phyloP scores from a whole-genome alignment of 345 rosid species.

The Hypericum perforatum region DNA sequence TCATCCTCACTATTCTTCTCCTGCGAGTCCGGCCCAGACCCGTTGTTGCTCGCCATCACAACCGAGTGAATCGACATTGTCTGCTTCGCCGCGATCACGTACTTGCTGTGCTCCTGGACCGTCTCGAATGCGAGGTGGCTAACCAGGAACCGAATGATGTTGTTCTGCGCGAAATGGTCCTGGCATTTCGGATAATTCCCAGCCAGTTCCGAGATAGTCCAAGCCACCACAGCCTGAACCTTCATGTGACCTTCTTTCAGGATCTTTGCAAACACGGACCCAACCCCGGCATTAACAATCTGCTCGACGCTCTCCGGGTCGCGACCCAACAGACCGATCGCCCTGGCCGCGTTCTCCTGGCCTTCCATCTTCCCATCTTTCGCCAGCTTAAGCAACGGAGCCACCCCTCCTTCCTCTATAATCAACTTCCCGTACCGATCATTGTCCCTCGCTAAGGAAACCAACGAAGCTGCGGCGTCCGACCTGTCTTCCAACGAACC shows the following conservation, averaged over 20 bases:
- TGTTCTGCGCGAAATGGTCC: conserved; percentile 25
- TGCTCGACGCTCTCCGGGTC: conserved; percentile 1
- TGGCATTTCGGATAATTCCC: conserved; percentile 24
- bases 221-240: conserved; percentile 25
- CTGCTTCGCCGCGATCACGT: conserved; percentile 20
- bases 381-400: conserved; percentile 1
- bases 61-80: conserved; percentile 20
- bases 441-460: conserved; percentile 22
- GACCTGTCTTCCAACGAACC: conserved; percentile 20
- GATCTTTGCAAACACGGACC: conserved; percentile 17
- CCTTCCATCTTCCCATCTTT: conserved; percentile 5
- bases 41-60: conserved; percentile 15
- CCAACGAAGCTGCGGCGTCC: conserved; percentile 24
- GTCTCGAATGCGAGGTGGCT: conserved; percentile 25
- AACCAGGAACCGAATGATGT: conserved; percentile 21
- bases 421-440: conserved; percentile 23
- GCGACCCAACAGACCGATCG: not conserved
- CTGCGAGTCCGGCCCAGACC: not conserved
- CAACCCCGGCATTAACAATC: conserved; percentile 12
- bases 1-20: conserved; percentile 6
- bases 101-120: conserved; percentile 23
- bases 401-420: conserved; percentile 19
- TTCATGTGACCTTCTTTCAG: conserved; percentile 25
- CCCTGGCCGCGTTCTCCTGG: conserved; percentile 1
- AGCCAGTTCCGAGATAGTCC: conserved; percentile 26